These are phyloP conservation scores for Globisporangium radiosum DNA, from an alignment of 352 stramenopile species.

Conservation along the genomic window DNA sequence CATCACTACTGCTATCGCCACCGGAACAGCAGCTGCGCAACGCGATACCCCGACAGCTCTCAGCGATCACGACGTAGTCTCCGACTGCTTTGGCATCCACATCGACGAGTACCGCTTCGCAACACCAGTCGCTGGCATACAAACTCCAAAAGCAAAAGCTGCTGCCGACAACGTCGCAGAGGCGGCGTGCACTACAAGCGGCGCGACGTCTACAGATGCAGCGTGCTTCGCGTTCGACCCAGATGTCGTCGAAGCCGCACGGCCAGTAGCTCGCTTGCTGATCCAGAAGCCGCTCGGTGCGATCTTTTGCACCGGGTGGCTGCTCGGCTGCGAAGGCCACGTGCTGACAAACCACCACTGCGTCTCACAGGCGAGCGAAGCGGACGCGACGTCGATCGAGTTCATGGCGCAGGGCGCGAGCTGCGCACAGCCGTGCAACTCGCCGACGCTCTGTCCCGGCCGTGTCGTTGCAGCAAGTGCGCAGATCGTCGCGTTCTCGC, in stretches of 20 bases:
- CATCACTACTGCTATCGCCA: not conserved
- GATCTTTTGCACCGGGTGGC: slow-evolving; percentile 47
- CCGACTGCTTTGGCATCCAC: slow-evolving; percentile 22
- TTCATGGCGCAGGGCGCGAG: slow-evolving; percentile 28
- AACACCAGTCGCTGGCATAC: no score
- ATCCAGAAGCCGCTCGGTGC: slow-evolving; percentile 34
- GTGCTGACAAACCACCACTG: slow-evolving; percentile 59
- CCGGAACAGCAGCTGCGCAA: not conserved
- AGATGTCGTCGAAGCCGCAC: slow-evolving; percentile 12
- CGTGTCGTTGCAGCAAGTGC: slow-evolving; percentile 22
- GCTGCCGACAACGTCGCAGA: not conserved
- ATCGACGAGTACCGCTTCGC: slow-evolving; percentile 31
- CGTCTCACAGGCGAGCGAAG: slow-evolving; percentile 23
- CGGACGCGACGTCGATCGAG: slow-evolving; percentile 31
- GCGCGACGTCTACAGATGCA: slow-evolving; percentile 20
- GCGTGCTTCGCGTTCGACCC: slow-evolving; percentile 20
- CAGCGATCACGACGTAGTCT: not conserved
- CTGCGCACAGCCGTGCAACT: slow-evolving; percentile 21
- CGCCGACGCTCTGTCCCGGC: slow-evolving; percentile 22
- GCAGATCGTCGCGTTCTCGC: slow-evolving; percentile 26
- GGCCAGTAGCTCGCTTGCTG: slow-evolving; percentile 27
- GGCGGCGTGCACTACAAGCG: slow-evolving; percentile 7
- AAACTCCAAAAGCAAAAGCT: not conserved
- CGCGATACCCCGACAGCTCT: no score
- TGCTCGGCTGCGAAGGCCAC: slow-evolving; percentile 48